These are phyloP conservation scores for Coelastrella sp. DNA, from an alignment of 139 green algal genomes.

Conservation along the genomic window DNA sequence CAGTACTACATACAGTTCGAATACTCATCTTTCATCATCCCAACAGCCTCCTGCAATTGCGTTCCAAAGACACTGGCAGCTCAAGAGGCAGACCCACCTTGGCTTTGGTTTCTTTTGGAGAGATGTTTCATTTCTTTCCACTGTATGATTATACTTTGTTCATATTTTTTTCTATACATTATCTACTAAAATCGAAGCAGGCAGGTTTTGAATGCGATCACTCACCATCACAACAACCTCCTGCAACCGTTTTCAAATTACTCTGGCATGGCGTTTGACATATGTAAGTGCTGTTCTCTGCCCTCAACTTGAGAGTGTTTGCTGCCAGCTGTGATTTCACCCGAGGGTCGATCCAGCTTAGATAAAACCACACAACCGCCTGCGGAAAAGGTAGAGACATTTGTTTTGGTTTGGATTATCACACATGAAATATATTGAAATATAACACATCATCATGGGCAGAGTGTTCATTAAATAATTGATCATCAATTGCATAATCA, in stretches of 20 bases:
- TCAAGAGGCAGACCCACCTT: too few relatives aligned
- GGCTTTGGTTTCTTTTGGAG: too few relatives aligned
- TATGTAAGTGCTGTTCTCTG: slow-evolving; percentile 7
- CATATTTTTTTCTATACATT: background rate
- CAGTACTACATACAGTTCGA: too few relatives aligned
- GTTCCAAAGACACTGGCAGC: too few relatives aligned
- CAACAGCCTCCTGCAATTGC: slow-evolving; percentile 11
- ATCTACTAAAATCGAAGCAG: too few relatives aligned
- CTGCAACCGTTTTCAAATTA: slow-evolving; percentile 12
- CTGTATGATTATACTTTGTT: background rate
- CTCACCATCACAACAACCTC: slow-evolving; percentile 36
- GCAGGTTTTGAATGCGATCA: background rate
- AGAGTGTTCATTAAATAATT: too few relatives aligned
- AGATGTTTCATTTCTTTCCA: too few relatives aligned
- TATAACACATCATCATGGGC: too few relatives aligned
- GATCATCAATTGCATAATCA: too few relatives aligned
- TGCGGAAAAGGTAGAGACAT: background rate
- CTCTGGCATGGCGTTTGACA: slow-evolving; percentile 28
- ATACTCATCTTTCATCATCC: background rate
- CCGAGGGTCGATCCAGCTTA: background rate
- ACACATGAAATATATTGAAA: too few relatives aligned
- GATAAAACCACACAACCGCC: background rate
- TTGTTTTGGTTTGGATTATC: too few relatives aligned
- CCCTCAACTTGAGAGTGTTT: background rate
- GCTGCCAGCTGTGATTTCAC: background rate